Base-by-base conservation (phyloP, 768 basidiomycete genomes). In the Mycena leptocephala region DNA sequence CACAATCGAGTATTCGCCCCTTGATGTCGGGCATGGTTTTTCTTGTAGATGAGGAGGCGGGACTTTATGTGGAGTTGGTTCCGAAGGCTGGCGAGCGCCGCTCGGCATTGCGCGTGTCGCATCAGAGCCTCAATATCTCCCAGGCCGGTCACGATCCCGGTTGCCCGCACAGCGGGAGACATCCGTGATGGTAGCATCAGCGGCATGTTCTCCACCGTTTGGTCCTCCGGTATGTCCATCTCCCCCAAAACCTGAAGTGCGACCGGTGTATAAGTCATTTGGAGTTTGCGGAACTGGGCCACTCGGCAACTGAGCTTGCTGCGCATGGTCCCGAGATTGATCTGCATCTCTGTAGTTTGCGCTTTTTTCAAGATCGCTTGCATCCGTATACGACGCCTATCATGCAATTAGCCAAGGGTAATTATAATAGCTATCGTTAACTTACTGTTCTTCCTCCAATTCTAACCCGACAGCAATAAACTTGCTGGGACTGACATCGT, bases 11-110 rank as follows among this genome's bases (percentile, higher is more conserved):
- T 80, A n/a, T 73, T 74, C 3, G 64, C 22, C 0, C 61, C 48
- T n/a, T 78, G 78, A 16, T 73, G 70, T 1, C 65, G 61, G 1
- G 46, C 32, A 11, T 76, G n/a, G 10, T 30, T 24, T 35, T 62
- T 61, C 58, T 71, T 71, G 58, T 62, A 71, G 11, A 32, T 32
- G 10, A 71, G 30, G 1, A 71, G 32, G 20, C 68, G 41, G 2
- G 51, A 56, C 68, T 70, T 70, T 53, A 70, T 64, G 37, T 72
- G 75, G 6, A 76, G 72, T 16, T 72, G 75, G 20, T 58, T 58
- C 2, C 75, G 72, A 1, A 76, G 58, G 10, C 30, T 20, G 2
- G 30, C 63, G 2, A 76, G 75, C 2, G 75, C 70, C 1, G 48
- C 26, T 1, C 48, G 39, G 39, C 75, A 72, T 43, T 76, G 75